Evolutionary conservation across 2,329 filamentous ascomycete genomes (phyloP), one percentile per base, ranked within the genome.

Genomic region (Triangularia setosa): DNA sequence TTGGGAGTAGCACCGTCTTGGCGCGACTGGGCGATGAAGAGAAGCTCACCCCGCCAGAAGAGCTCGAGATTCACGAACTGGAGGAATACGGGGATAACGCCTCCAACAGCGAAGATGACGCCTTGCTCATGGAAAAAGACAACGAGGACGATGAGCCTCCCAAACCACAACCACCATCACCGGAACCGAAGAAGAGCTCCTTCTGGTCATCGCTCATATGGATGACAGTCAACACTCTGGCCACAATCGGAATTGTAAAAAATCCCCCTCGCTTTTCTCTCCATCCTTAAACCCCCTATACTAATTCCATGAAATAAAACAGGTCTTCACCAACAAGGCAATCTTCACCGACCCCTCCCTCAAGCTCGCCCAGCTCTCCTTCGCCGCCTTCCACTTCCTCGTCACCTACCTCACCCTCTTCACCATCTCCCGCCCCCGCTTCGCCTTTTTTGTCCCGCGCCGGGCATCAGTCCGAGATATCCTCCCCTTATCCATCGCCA

Each of bases 321-420:
- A 88, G 86, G 85, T 90, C 71, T 90, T 90, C 73, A 87, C 85
- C 52, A 90, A 90, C 78, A 90, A 90, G 75, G 83, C 83, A 67
- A 88, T 90, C 74, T 90, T 90, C 77, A 84, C 83, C 24, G 84
- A 88, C 66, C 83, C 83, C 16, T 82, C 81, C 14, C 80, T 88
- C 71, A 86, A 85, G 72, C 79, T 86, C 28, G 83, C 81, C 65
- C 87, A 90, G 74, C 81, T 89, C 59, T 83, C 84, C 35, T 90
- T 90, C 71, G 87, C 87, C 58, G 80, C 84, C 61, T 89, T 90
- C 75, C 88, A 90, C 76, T 90, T 90, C 77, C 79, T 84, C 72
- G 79, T 89, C 72, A 90, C 88, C 25, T 88, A 82, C 75, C 71
- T 85, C 2, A 88, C 87, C 9, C 81, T 90, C n/a, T 87, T 80